These are phyloP conservation scores for Rhododendron vialii DNA, from an alignment of 148 eudicot species.

Conservation along the genomic window DNA sequence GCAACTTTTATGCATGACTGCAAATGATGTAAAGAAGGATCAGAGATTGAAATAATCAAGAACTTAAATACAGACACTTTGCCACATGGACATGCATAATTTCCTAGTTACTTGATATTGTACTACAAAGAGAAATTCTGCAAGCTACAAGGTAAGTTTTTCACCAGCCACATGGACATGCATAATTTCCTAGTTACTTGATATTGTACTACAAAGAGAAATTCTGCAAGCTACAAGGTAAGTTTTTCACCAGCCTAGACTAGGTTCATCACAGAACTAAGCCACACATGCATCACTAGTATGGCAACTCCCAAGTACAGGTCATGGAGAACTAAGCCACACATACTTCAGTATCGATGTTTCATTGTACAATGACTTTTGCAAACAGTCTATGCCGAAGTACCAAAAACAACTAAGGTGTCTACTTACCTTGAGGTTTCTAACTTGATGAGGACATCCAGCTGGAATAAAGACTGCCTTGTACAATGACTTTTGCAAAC, in stretches of 20 bases:
- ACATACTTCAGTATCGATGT: neutral
- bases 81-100: neutral
- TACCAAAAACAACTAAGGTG: neutral
- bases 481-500: neutral
- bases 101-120: neutral
- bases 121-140: neutral
- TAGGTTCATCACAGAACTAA: neutral
- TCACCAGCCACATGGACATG: neutral
- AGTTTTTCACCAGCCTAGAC: neutral
- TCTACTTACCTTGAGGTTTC: constrained; percentile 22
- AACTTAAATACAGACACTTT: neutral
- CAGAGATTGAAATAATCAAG: neutral
- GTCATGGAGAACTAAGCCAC: neutral
- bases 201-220: neutral
- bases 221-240: neutral
- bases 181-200: neutral
- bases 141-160: neutral
- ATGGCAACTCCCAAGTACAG: neutral
- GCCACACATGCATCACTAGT: neutral
- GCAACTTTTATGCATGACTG: constrained; percentile 17
- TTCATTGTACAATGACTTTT: too few species aligned
- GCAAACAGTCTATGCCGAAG: neutral
- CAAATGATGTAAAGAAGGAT: neutral
- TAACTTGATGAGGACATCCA: neutral
- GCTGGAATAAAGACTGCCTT: too few species aligned